These are phyloP conservation scores for Boletus sensibilis DNA, from an alignment of 768 basidiomycete genomes.

Conservation along the genomic window DNA sequence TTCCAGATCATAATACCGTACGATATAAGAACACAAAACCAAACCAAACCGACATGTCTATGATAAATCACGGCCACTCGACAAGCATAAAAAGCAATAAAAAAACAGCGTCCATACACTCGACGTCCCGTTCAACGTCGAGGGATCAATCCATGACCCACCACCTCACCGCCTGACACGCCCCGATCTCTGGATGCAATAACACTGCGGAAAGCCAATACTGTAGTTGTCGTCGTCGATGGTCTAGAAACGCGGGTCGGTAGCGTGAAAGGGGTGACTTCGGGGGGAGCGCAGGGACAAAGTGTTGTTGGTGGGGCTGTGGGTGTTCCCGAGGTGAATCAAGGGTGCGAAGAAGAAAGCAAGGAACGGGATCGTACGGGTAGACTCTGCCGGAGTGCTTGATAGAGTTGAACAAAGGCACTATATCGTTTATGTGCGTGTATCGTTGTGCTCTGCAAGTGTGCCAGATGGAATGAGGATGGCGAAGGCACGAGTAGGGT, in stretches of 20 bases:
- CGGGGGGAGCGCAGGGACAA: constrained; percentile 62
- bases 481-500: not conserved
- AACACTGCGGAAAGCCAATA: constrained; percentile 65
- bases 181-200: constrained; percentile 70
- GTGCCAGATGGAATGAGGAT: not conserved
- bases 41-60: not conserved
- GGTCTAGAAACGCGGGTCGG: constrained; percentile 65
- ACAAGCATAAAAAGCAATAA: constrained; percentile 14
- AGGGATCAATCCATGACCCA: constrained; percentile 55
- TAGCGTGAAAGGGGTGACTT: constrained; percentile 69
- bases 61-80: not conserved
- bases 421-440: constrained; percentile 68
- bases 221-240: constrained; percentile 56
- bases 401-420: constrained; percentile 57
- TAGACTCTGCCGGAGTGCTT: constrained; percentile 46
- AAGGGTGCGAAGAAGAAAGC: not conserved
- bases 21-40: not conserved
- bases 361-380: constrained; percentile 40
- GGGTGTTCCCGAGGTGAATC: not conserved
- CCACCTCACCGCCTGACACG: constrained; percentile 52
- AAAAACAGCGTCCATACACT: not conserved
- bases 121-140: no score
- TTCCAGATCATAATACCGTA: not conserved
- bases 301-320: constrained; percentile 45
- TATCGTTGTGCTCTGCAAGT: constrained; percentile 52